Conservation (phyloP, 805 yeast species). For the Dipodascus albidus region DNA sequence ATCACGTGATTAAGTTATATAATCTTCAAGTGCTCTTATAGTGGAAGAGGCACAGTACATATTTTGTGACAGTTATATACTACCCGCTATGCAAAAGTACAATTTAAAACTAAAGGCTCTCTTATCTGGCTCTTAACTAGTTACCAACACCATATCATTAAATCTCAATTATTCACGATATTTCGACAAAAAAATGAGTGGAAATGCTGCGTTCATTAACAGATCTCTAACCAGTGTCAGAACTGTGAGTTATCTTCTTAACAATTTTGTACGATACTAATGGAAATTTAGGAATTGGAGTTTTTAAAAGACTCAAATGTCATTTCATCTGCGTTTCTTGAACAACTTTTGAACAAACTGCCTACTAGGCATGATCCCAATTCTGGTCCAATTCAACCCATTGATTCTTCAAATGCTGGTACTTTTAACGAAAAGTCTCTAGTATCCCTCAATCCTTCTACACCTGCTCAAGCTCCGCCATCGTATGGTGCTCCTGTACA, state of each 20-base stretch:
- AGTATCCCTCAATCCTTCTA: slow-evolving; percentile 9
- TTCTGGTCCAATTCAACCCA: slow-evolving; percentile 34
- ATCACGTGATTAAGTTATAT: too few relatives aligned
- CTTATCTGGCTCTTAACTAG: too few relatives aligned
- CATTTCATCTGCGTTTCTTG: slow-evolving; percentile 43
- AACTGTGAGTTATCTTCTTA: slow-evolving; percentile 29
- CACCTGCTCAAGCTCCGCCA: slow-evolving; percentile 14
- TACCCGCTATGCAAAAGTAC: too few relatives aligned
- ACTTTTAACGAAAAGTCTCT: neutral
- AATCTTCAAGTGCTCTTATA: too few relatives aligned
- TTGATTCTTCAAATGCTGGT: slow-evolving; percentile 22
- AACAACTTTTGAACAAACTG: slow-evolving; percentile 37
- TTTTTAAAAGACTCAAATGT: slow-evolving; percentile 67
- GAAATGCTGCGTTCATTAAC: slow-evolving; percentile 40
- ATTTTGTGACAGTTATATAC: too few relatives aligned
- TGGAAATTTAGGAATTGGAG: slow-evolving; percentile 50
- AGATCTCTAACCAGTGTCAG: slow-evolving; percentile 66
- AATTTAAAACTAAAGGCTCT: too few relatives aligned
- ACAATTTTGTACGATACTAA: neutral
- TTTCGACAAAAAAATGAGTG: slow-evolving; percentile 2
- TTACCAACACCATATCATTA: too few relatives aligned
- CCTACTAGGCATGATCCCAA: slow-evolving; percentile 50
- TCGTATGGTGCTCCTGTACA: slow-evolving; percentile 11
- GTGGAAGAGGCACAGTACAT: too few relatives aligned
- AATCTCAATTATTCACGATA: too few relatives aligned